These are phyloP conservation scores for Zea luxurians DNA, from an alignment of 176 grass and related monocot genomes.

Conservation along the genomic window DNA sequence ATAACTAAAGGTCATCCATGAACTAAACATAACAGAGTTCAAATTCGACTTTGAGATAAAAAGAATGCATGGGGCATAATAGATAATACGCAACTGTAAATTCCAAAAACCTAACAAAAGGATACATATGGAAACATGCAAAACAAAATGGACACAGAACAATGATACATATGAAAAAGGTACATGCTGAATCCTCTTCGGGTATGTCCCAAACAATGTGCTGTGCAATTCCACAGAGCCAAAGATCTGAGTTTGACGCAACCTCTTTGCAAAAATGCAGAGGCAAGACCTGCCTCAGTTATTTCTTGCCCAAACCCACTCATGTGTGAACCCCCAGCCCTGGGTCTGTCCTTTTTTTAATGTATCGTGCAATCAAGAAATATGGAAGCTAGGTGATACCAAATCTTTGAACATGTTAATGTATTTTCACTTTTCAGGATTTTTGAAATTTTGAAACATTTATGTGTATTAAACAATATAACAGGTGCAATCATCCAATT, in stretches of 20 bases:
- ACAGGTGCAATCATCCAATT: background rate
- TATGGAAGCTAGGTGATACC: background rate
- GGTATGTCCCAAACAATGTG: background rate
- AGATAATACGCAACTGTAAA: background rate
- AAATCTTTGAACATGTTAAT: background rate
- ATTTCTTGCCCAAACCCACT: too few species aligned
- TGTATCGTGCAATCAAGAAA: background rate
- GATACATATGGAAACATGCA: background rate
- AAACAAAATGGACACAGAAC: background rate
- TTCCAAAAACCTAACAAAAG: background rate
- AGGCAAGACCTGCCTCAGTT: too few species aligned
- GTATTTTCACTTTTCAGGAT: background rate
- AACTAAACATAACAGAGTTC: constrained; percentile 6
- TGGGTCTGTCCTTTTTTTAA: too few species aligned
- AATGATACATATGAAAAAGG: background rate
- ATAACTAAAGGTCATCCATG: background rate
- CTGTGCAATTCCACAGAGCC: background rate
- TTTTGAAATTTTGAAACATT: background rate
- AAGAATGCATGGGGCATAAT: background rate
- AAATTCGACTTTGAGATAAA: constrained; percentile 9
- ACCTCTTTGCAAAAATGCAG: too few species aligned
- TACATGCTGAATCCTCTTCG: background rate
- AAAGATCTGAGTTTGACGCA: too few species aligned
- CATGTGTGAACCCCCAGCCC: too few species aligned
- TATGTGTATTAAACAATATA: background rate